Base-by-base conservation (phyloP, 2,329 filamentous ascomycete genomes). In the Fusarium sp. region DNA sequence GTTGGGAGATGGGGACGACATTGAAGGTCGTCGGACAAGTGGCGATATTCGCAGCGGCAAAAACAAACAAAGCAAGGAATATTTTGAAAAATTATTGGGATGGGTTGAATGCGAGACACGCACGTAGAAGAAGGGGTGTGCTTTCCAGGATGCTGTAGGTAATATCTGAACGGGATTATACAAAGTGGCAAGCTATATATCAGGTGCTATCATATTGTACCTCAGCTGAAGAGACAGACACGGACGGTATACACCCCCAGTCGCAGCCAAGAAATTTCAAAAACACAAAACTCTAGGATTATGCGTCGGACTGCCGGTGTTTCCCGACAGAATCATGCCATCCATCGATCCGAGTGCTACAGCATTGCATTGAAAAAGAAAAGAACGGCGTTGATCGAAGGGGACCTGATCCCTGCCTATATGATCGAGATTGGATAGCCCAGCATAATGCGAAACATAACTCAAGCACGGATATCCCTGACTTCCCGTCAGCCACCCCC, bases 311-410 rank as follows among this genome's bases (percentile, higher is more conserved):
- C 20, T 63, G 62, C 70, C 72, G 72, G 63, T 69, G 58, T 69
- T 65, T 74, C 63, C 72, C 69, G 72, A 74, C 55, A 42, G 54
- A 70, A 74, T 74, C 72, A 73, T 69, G 72, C 61, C 72, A 74
- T 74, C 47, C 50, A 62, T 59, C 33, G 63, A 73, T 67, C 56
- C 52, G 69, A 66, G 50, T 66, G 59, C 47, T 40, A 59, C 63
- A 49, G 42, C 29, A 31, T 13, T 31, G 29, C 35, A 21, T 36
- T 39, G 27, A 52, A 51, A 53, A 46, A 63, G 61, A 65, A 66
- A 50, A 67, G 68, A 66, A n/a, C n/a, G n/a, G n/a, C n/a, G 65
- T 58, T 63, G 39, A 50, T 48, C 36, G 40, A 39, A 62, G 42
- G 33, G 56, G 53, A 45, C 45, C 42, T 63, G 39, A 63, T 62